phyloP scores from a whole-genome alignment of 805 yeast genomes.

The Cyberlindnera mississippiensis region DNA sequence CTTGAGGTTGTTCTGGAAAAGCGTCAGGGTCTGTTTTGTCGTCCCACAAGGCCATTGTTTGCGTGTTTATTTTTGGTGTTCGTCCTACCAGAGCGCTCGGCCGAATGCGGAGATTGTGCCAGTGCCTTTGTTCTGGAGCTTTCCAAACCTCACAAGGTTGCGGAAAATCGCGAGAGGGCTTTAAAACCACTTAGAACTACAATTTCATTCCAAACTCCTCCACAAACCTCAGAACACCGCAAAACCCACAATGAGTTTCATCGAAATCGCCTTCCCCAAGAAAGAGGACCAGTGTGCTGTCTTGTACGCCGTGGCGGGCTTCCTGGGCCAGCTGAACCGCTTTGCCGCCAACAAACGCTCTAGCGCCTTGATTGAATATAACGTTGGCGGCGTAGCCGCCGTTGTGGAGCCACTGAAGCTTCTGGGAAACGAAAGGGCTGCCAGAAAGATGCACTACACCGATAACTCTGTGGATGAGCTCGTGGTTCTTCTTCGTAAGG shows the following conservation, averaged over 20 bases:
- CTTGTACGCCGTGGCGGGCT: slow-evolving; percentile 13
- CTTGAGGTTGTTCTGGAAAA: slow-evolving; percentile 19
- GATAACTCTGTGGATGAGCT: slow-evolving; percentile 3
- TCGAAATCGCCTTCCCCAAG: slow-evolving; percentile 6
- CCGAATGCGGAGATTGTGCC: too few species aligned
- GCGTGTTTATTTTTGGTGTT: neutral
- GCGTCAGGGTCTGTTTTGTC: slow-evolving; percentile 13
- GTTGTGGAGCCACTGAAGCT: slow-evolving; percentile 15
- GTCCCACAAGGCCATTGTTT: slow-evolving; percentile 26
- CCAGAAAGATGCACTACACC: slow-evolving; percentile 5
- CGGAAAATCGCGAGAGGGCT: too few species aligned
- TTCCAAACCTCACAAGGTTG: too few species aligned
- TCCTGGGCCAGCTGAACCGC: slow-evolving; percentile 9
- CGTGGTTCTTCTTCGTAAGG: slow-evolving; percentile 6
- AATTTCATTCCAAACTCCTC: too few species aligned
- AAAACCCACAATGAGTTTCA: slow-evolving; percentile 3
- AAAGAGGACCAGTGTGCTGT: slow-evolving; percentile 11
- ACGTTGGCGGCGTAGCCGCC: slow-evolving; percentile 41
- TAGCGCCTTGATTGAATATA: slow-evolving; percentile 32
- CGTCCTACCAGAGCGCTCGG: too few species aligned
- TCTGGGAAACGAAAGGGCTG: slow-evolving; percentile 5
- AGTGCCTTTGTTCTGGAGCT: too few species aligned
- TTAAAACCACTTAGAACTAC: too few species aligned
- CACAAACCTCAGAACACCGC: neutral
- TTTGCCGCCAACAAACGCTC: slow-evolving; percentile 11